Evolutionary conservation across 2,329 filamentous ascomycete genomes (phyloP), one percentile per base, ranked within the genome.

Genomic region (Colletotrichum sp.): DNA sequence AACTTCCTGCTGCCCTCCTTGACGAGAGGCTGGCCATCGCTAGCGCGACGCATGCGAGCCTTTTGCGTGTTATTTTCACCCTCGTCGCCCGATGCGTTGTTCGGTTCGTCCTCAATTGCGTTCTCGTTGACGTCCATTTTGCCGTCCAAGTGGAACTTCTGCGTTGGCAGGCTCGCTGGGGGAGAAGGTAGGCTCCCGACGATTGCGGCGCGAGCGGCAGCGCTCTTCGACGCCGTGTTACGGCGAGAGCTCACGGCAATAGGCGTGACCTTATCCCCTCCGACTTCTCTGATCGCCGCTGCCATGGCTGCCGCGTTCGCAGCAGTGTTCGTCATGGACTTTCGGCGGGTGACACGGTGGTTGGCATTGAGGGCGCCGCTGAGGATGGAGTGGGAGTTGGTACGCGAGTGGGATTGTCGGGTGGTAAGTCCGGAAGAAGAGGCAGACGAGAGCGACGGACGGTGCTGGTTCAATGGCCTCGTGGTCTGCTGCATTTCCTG

Each of bases 261-360:
- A 55, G 87, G 93, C 71, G 87, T 84, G 66, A 88, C 84, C 81
- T 87, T 89, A 76, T 91, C 90, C 79, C 94, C 92, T 79, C 93
- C 91, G 26, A 55, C 52, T 82, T 95, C 94, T 82, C 92, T 92
- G 77, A 95, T 87, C 68, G 93, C 94, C 15, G 94, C 94, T 36
- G 94, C 94, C 78, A 96, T 88, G 70, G 94, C 95, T 21, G 94
- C 93, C 62, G 94, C 92, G 85, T 94, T 96, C 84, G 91, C 90
- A 64, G 90, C 90, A 63, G 93, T 91, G 78, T 92, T 94, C 77
- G 95, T 95, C 83, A 98, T 96, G 86, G 96, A 98, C 91, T 99
- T 99, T 81, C 97, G 93, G 82, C 96, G 95, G 80, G 95, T 96
- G 80, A 99, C 92, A 80, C 97, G 95, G 85, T 98, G 95, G 84